Conservation (phyloP, 495 filamentous ascomycete genomes). For the Neohortaea acidophila region DNA sequence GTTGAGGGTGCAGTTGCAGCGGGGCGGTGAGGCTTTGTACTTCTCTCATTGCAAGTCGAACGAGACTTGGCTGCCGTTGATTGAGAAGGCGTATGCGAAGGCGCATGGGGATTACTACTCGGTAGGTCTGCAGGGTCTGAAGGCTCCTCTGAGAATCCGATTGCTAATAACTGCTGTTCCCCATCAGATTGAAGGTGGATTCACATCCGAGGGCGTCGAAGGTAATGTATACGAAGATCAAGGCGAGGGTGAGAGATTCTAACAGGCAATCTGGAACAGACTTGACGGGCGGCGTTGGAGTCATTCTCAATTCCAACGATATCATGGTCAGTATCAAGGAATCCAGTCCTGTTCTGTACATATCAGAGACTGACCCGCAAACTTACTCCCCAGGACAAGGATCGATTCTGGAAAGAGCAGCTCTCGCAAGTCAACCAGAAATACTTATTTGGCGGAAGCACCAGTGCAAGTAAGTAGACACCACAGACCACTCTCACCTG, state of each 20-base stretch:
- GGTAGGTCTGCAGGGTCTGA: no score
- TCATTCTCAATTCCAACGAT: constrained; percentile 61
- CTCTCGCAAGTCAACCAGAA: constrained; percentile 71
- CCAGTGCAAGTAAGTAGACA: constrained; percentile 40
- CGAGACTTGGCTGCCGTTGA: constrained; percentile 86
- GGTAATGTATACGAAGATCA: no score
- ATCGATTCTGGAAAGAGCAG: constrained; percentile 79
- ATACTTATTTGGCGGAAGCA: constrained; percentile 72
- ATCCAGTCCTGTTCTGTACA: no score
- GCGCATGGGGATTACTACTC: constrained; percentile 79
- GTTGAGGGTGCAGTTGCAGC: constrained; percentile 60
- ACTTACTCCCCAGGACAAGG: constrained; percentile 60
- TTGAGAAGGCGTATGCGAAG: constrained; percentile 95
- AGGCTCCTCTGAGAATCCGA: no score
- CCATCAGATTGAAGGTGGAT: constrained; percentile 83
- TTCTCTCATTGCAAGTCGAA: constrained; percentile 81
- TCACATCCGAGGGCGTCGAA: constrained; percentile 72
- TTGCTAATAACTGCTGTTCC: no score
- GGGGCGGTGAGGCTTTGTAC: constrained; percentile 60
- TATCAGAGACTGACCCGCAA: no score
- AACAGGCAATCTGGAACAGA: no score
- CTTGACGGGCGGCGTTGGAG: constrained; percentile 80
- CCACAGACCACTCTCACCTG: no score
- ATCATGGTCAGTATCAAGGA: no score
- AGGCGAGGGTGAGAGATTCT: no score